Percentiles rank a stretch among this genome's conserved stretches.
Evolutionary conservation across 768 basidiomycete species (phyloP).

Genomic region (Rhizopogon rudus): DNA sequence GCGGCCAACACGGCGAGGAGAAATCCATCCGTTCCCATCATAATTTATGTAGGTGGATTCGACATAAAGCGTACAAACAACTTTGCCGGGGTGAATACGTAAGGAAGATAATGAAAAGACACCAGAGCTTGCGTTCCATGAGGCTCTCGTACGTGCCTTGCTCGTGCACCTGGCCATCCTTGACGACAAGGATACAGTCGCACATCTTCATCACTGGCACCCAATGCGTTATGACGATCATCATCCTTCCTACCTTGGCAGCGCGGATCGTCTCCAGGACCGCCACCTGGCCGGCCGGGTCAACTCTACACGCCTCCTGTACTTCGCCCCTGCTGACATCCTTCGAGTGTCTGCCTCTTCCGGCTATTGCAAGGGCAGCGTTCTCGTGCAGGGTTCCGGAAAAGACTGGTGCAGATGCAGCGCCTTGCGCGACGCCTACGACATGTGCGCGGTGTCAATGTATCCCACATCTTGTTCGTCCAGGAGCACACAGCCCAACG

Average conservation of each 20-base stretch:
- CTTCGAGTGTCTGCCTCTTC: constrained; percentile 35
- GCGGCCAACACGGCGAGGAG: constrained; percentile 86
- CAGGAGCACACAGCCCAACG: constrained; percentile 60
- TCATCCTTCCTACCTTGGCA: constrained; percentile 69
- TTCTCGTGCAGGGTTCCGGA: constrained; percentile 83
- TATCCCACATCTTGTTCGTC: constrained; percentile 80
- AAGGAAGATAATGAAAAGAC: constrained; percentile 62
- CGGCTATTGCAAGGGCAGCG: constrained; percentile 70
- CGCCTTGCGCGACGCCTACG: constrained; percentile 76
- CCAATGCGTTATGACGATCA: constrained; percentile 93
- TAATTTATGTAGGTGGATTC: constrained; percentile 96
- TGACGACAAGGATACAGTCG: constrained; percentile 79
- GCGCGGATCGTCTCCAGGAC: constrained; percentile 72
- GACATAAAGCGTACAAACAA: constrained; percentile 92
- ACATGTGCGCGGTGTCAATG: constrained; percentile 66
- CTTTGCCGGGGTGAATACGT: constrained; percentile 74
- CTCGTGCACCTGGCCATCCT: constrained; percentile 75
- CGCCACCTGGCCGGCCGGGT: constrained; percentile 75
- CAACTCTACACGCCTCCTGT: constrained; percentile 75
- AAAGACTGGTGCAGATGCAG: constrained; percentile 55
- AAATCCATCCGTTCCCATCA: constrained; percentile 90
- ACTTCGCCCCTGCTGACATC: constrained; percentile 67
- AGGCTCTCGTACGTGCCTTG: constrained; percentile 72
- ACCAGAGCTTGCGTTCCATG: constrained; percentile 52
- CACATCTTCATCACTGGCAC: constrained; percentile 92